A percentile compares a stretch with the other conserved stretches of the same genome.
phyloP scores from a whole-genome alignment of 345 rosid species.

The Aquilaria sinensis region DNA sequence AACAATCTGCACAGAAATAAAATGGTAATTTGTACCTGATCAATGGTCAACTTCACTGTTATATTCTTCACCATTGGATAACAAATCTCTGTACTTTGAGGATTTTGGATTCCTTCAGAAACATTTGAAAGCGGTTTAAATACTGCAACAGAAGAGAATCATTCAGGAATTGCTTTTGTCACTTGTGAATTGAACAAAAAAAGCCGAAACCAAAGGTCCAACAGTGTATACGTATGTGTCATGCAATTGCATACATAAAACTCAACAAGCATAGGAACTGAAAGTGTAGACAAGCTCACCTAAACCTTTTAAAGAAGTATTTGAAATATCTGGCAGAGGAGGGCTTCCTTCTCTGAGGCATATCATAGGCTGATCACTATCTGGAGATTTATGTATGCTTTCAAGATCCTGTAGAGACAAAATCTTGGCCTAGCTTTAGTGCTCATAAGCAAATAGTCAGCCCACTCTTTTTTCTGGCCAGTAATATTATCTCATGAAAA shows the following conservation, averaged over 20 bases:
- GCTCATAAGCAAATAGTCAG: too few relatives aligned
- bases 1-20: not conserved
- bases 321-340: constrained; percentile 74
- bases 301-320: constrained; percentile 39
- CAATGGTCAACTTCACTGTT: constrained; percentile 61
- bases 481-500: too few relatives aligned
- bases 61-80: constrained; percentile 78
- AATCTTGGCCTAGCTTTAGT: too few relatives aligned
- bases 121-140: constrained; percentile 43
- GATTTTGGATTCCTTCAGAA: constrained; percentile 34
- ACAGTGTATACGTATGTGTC: too few relatives aligned
- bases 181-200: not conserved
- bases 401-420: constrained; percentile 34
- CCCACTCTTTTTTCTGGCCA: too few relatives aligned
- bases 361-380: constrained; percentile 56
- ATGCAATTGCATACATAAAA: too few relatives aligned
- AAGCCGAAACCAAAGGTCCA: too few relatives aligned
- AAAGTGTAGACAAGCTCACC: constrained; percentile 32
- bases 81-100: constrained; percentile 68
- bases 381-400: constrained; percentile 39
- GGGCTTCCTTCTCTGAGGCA: constrained; percentile 96
- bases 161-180: not conserved
- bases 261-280: too few relatives aligned
- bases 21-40: constrained; percentile 43
- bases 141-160: constrained; percentile 19